A percentile compares a stretch with the other conserved stretches of the same genome.
Evolutionary conservation across 257 asterid genomes (phyloP).

Genomic region (Fraxinus excelsior): DNA sequence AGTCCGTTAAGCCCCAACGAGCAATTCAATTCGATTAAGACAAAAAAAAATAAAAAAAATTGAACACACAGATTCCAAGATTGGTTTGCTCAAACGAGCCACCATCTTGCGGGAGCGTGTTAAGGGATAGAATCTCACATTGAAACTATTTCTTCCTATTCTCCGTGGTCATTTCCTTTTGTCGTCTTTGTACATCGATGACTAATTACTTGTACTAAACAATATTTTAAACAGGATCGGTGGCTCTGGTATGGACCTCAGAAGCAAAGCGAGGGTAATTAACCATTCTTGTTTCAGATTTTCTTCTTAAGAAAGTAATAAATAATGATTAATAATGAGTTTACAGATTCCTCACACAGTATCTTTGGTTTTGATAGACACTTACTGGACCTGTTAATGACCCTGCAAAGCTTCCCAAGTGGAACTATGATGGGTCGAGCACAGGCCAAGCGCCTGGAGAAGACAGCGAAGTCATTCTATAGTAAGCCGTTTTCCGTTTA

Average conservation of each 20-base stretch:
- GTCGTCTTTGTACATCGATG: not conserved
- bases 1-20: no score
- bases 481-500: slow-evolving; percentile 44
- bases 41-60: no score
- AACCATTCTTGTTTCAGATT: not conserved
- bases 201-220: not conserved
- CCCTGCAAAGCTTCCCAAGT: slow-evolving; percentile 83
- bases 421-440: slow-evolving; percentile 97
- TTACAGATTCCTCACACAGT: not conserved
- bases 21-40: no score
- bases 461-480: slow-evolving; percentile 91
- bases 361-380: slow-evolving; percentile 47
- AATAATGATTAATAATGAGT: not conserved
- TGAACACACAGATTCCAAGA: no score
- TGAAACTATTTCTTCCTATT: no score
- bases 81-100: no score
- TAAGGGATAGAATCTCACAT: no score
- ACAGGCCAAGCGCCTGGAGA: slow-evolving; percentile 95
- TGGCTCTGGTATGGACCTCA: slow-evolving; percentile 87
- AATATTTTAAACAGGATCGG: slow-evolving; percentile 64
- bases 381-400: slow-evolving; percentile 60
- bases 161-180: no score
- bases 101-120: no score
- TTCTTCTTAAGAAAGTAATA: not conserved
- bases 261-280: slow-evolving; percentile 95